Percentiles rank a stretch among this genome's conserved stretches.
phyloP scores from a whole-genome alignment of 306 rosid species.

The Amphicarpaea edgeworthii region DNA sequence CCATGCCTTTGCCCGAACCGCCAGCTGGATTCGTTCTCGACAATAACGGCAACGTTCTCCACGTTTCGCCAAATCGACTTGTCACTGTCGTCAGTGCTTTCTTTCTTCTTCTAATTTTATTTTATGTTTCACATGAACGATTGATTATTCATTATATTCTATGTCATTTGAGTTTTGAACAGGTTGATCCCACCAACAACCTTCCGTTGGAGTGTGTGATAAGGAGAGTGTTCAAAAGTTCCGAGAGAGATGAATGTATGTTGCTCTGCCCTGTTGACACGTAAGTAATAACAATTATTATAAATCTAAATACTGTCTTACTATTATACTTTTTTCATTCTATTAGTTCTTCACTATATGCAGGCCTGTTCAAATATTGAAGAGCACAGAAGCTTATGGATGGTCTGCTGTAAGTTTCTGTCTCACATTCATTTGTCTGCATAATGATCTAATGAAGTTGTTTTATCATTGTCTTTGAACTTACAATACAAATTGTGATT shows the following conservation, averaged over 20 bases:
- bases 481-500: too few relatives aligned
- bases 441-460: too few relatives aligned
- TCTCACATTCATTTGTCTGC: too few relatives aligned
- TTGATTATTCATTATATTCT: too few relatives aligned
- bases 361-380: slow-evolving; percentile 87
- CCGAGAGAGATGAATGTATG: slow-evolving; percentile 81
- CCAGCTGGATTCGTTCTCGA: slow-evolving; percentile 85
- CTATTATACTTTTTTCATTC: too few relatives aligned
- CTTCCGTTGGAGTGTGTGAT: slow-evolving; percentile 83
- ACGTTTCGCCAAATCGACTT: slow-evolving; percentile 68
- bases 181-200: slow-evolving; percentile 84
- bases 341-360: slow-evolving; percentile 17
- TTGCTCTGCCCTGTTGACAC: slow-evolving; percentile 89
- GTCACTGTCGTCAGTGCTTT: slow-evolving; percentile 64
- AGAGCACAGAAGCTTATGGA: slow-evolving; percentile 82
- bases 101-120: neutral
- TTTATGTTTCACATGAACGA: too few relatives aligned
- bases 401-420: slow-evolving; percentile 86
- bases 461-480: too few relatives aligned
- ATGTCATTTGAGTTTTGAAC: slow-evolving; percentile 36
- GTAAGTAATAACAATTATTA: slow-evolving; percentile 59
- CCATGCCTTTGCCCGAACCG: slow-evolving; percentile 72
- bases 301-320: too few relatives aligned
- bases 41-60: slow-evolving; percentile 66
- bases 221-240: slow-evolving; percentile 86